Conservation (phyloP, 495 filamentous ascomycete species). For the Podospora pseudopauciseta region DNA sequence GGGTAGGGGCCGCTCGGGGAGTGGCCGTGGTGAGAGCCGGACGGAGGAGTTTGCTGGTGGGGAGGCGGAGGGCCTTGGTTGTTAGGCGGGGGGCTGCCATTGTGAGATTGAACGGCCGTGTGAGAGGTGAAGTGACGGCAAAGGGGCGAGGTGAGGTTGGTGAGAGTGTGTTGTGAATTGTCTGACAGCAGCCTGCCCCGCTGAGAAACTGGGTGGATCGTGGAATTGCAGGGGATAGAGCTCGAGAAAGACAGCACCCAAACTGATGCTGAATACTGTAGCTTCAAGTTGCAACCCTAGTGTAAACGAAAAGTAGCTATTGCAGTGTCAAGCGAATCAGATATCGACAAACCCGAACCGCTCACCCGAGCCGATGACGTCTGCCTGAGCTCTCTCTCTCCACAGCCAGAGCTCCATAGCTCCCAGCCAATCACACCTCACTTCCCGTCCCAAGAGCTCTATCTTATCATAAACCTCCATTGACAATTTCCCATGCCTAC, state of each 20-base stretch:
- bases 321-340: not conserved
- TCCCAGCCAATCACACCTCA: not conserved
- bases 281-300: not conserved
- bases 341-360: not conserved
- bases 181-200: not conserved
- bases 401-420: not conserved
- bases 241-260: not conserved
- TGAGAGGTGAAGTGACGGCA: not conserved
- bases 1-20: not conserved
- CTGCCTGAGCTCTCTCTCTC: not conserved
- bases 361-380: not conserved
- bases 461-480: not conserved
- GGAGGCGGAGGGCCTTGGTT: too few species aligned
- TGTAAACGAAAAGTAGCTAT: not conserved
- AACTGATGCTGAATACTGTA: not conserved
- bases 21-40: not conserved
- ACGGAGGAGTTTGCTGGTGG: not conserved
- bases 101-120: too few species aligned
- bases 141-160: not conserved
- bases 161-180: not conserved
- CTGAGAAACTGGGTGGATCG: not conserved
- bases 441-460: not conserved
- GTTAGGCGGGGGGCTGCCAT: too few species aligned
- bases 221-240: not conserved
- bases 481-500: not conserved